Conservation (phyloP, 257 asterid genomes). For the Ballota nigra region DNA sequence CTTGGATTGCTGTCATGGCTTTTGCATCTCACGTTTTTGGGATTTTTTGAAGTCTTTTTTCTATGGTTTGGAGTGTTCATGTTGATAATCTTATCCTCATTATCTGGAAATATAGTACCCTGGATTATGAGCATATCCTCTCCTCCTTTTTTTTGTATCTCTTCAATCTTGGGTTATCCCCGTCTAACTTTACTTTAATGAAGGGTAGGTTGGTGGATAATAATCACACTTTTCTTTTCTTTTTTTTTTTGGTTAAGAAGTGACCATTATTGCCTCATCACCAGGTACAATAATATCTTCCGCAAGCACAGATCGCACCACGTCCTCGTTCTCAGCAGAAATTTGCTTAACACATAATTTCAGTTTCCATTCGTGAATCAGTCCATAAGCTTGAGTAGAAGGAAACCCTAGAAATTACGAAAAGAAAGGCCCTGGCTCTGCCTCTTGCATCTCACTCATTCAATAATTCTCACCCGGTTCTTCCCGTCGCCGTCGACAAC, state of each 20-base stretch:
- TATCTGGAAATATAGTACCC: slow-evolving; percentile 12
- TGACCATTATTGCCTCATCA: background rate
- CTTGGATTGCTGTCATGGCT: background rate
- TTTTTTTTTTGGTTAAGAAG: background rate
- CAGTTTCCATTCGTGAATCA: too few species aligned
- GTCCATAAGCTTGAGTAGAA: too few species aligned
- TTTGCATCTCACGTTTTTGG: slow-evolving; percentile 20
- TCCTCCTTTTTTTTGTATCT: background rate
- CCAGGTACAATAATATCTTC: too few species aligned
- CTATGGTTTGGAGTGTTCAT: slow-evolving; percentile 18
- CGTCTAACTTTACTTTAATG: background rate
- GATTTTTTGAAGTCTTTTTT: background rate
- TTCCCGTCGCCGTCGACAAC: too few species aligned
- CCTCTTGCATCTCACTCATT: too few species aligned
- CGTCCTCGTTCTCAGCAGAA: too few species aligned
- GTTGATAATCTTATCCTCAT: slow-evolving; percentile 19
- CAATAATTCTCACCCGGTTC: too few species aligned
- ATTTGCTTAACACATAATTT: too few species aligned
- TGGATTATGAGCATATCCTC: background rate
- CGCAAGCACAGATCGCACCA: too few species aligned
- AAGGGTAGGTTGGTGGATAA: background rate
- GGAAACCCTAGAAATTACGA: too few species aligned
- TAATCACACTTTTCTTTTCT: background rate
- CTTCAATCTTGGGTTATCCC: background rate
- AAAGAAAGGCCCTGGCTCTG: too few species aligned